Evolutionary conservation across 208 protist genomes (phyloP), one percentile per base, ranked within the genome.

Genomic region (Crithidia expoeki): DNA sequence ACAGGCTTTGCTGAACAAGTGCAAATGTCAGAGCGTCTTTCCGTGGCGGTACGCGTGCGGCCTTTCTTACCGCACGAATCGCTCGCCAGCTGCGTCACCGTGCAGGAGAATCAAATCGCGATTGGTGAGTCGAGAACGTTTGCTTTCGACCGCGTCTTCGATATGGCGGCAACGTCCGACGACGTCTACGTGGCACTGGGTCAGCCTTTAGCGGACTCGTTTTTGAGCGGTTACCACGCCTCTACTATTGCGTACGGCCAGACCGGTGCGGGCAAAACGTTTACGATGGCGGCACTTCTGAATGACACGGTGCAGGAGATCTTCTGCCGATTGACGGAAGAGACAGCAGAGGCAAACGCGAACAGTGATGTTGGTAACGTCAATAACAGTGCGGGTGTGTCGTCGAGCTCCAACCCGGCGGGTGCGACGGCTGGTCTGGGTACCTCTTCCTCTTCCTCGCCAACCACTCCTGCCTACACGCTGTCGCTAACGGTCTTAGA

Each of bases 191-290:
- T 84, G 16, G 56, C 81, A 1, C 70, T 97, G 47, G 94, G 94
- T 0, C 69, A 72, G 36, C 80, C 83, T n/a, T 76, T 98, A 1
- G 81, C 94, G 0, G 68, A 87, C 23, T 63, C 83, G 11, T 94
- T 96, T 52, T 82, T 98, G 25, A 80, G 86, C 66, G 95, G 96
- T 36, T 97, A 90, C 74, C 98, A 98, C 38, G 86, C 88, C 10
- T 96, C 96, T 27, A 89, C 88, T 27, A 97, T 98, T 34, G 96
- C 96, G 30, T 99, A 98, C 68, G 97, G 96, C 11, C 97, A 98
- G 70, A 98, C 96, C 27, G 94, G 94, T 19, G 84, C 93, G 10
- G 97, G 97, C 28, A 99, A 99, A 76, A 99, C 97, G 38, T 90
- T 88, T 80, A 99, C 97, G 25, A 98, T 98, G 95, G 81, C 67